Base-by-base conservation (phyloP, 2,329 filamentous ascomycete species). In the Byssothecium circinans region DNA sequence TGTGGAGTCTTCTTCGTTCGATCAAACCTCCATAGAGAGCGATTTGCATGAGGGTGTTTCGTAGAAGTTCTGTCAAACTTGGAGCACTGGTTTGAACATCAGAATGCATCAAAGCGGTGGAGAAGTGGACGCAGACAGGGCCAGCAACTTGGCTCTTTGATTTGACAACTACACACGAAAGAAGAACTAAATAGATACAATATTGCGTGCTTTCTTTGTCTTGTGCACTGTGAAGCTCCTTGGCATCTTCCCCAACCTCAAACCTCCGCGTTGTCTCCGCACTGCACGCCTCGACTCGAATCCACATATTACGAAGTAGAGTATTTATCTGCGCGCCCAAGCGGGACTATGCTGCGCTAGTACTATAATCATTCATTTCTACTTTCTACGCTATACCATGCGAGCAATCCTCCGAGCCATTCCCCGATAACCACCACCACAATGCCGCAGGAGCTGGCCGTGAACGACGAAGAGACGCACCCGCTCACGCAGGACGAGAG, bases 401-500 rank as follows among this genome's bases (percentile, higher is more conserved):
- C 47, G 29, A 54, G 50, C 38, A 51, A 32, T 19, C 29, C 11
- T 42, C 22, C 19, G 19, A 25, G 20, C 23, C n/a, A 27, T 22
- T 20, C 8, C 23, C 36, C 29, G 32, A 50, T 44, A 37, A 50
- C 34, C 37, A 29, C 25, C 30, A 38, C 50, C 49, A 61, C 41
- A 22, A 72, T 72, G 67, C 62, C 67, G 50, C 64, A 60, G 43
- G 63, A 68, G 51, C 64, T 61, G 52, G 55, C 61, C 39, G 49
- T 60, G 45, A 65, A 68, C 57, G 68, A 73, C 53, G 75, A 78
- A 61, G 75, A 78, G 67, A 68, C 70, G 46, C 68, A 74, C 58
- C 75, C 75, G 49, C 68, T 78, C 18, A 74, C 69, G 22, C 61
- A 63, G 39, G 56, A 69, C 30, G 62, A 70, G 44, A 50, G 52